A percentile compares a stretch with the other conserved stretches of the same genome.
Conservation (phyloP, 192 early-diverging fungal genomes). For the Coemansia sp. region DNA sequence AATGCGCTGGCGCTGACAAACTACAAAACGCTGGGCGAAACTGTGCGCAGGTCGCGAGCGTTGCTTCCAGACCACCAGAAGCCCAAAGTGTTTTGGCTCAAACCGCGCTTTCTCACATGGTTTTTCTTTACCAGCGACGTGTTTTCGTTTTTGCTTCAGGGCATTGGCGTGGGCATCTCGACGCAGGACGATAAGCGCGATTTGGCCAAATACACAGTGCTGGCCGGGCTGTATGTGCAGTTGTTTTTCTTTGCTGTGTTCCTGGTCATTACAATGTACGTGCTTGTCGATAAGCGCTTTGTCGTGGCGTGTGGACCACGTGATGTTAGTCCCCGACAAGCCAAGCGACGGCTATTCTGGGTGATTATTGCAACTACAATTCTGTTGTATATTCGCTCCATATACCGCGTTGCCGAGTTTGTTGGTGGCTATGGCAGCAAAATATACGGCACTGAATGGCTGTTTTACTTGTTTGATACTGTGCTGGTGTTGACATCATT, state of each 20-base stretch:
- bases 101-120: constrained; percentile 47
- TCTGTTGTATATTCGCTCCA: constrained; percentile 35
- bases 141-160: constrained; percentile 49
- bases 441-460: constrained; percentile 46
- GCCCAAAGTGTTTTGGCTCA: constrained; percentile 22
- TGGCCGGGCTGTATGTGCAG: constrained; percentile 43
- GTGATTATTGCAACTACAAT: constrained; percentile 36
- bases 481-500: constrained; percentile 32
- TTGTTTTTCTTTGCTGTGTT: constrained; percentile 36
- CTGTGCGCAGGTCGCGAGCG: constrained; percentile 18
- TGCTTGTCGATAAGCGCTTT: constrained; percentile 17
- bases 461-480: constrained; percentile 53
- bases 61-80: background rate
- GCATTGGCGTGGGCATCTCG: constrained; percentile 35
- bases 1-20: constrained; percentile 54
- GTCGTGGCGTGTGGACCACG: constrained; percentile 13
- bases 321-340: constrained; percentile 7
- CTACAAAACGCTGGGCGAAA: constrained; percentile 49
- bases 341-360: constrained; percentile 31
- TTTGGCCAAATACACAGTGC: constrained; percentile 32
- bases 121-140: constrained; percentile 56
- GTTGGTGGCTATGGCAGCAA: constrained; percentile 34
- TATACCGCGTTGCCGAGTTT: constrained; percentile 52
- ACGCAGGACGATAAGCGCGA: constrained; percentile 9
- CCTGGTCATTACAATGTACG: constrained; percentile 15